Base-by-base conservation (phyloP, 192 early-diverging fungal genomes). In the Podila clonocystis region DNA sequence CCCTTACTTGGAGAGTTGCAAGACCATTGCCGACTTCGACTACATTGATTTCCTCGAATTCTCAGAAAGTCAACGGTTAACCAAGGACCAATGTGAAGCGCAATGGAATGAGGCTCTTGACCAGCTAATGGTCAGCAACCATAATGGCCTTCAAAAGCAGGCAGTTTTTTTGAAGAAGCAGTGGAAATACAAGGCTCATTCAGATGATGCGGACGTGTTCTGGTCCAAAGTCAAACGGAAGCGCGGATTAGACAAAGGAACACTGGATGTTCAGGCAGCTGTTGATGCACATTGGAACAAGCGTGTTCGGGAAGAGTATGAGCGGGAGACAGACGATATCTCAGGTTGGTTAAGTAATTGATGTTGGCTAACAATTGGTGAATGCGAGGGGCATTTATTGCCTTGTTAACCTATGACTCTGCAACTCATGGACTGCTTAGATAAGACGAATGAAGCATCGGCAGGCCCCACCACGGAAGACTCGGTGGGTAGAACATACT, bases 1-100 rank as follows among this genome's bases (percentile, higher is more conserved):
- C 45, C 20, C 3, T 50, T 73, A 73, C 61, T 73, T 73, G 38
- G 26, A 73, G 58, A 73, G 64, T 11, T 61, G 59, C 26, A 31
- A 31, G 26, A 30, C 30, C 12, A 30, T 61, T 61, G 26, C 29
- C 2, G 59, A 61, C 22, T 30, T 61, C 30, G 22, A 31, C 31
- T 31, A 61, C 7, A 24, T 29, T 15, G 58, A 60, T 4, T 60
- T 60, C 11, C 22, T 55, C 17, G 0, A 17, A 64, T 73, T 67
- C 33, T 65, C 72, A n/a, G 64, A 73, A 38, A 2, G 49, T 66
- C 63, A 73, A 34, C 45, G 65, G 24, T 49, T 73, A 52, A 67
- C 64, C 48, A 73, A 73, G 64, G 58, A 73, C n/a, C 63, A 67
- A 41, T 73, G 72, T 50, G 72, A 73, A 50, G 45, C 64, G n/a